These are phyloP conservation scores for Monosporascus sp. DNA, from an alignment of 2,329 filamentous ascomycete species.

Conservation along the genomic window DNA sequence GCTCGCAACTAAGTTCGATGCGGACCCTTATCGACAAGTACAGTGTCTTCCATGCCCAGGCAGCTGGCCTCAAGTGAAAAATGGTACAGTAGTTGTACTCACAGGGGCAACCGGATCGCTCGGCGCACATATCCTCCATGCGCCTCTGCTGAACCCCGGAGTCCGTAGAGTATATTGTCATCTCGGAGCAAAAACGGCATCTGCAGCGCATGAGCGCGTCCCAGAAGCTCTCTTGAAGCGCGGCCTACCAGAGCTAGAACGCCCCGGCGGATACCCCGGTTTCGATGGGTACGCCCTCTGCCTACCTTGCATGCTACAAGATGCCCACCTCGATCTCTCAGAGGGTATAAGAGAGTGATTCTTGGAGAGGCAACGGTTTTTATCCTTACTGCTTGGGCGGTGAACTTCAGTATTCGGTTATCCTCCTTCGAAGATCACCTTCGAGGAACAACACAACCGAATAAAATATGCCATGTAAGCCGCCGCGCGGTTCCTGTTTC, in stretches of 20 bases:
- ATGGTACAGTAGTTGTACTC: conserved; percentile 16
- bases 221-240: conserved; percentile 35
- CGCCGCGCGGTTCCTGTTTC: conserved; percentile 16
- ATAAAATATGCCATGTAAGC: conserved; percentile 33
- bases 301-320: conserved; percentile 41
- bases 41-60: conserved; percentile 9
- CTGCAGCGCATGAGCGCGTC: conserved; percentile 39
- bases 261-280: conserved; percentile 19
- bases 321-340: conserved; percentile 42
- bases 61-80: background rate
- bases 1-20: conserved; percentile 13
- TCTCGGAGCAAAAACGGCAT: conserved; percentile 40
- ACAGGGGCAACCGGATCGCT: conserved; percentile 29
- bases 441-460: conserved; percentile 40
- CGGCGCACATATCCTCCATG: conserved; percentile 44
- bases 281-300: conserved; percentile 36
- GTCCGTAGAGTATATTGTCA: conserved; percentile 50
- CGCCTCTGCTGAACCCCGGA: conserved; percentile 30
- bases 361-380: conserved; percentile 41
- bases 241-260: conserved; percentile 6
- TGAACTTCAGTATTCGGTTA: conserved; percentile 57
- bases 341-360: conserved; percentile 34
- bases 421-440: conserved; percentile 50
- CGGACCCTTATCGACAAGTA: conserved; percentile 22
- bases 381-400: conserved; percentile 60